phyloP scores from a whole-genome alignment of 2,329 filamentous ascomycete genomes.

The Sporothrix pseudoabietina region DNA sequence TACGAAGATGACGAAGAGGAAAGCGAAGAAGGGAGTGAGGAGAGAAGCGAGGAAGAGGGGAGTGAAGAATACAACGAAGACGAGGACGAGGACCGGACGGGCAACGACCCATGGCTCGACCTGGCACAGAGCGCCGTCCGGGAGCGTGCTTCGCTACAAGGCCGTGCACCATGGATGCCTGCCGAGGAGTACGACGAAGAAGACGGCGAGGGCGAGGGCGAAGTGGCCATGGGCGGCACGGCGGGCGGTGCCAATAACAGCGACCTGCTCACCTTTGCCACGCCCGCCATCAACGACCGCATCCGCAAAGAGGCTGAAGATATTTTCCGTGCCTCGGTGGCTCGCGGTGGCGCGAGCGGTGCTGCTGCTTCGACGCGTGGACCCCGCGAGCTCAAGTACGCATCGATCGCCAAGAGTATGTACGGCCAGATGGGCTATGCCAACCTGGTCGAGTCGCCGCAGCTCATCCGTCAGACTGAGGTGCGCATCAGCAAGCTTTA shows the following conservation, averaged over 20 bases:
- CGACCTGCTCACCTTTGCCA: slow-evolving; percentile 58
- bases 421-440: slow-evolving; percentile 62
- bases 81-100: slow-evolving; percentile 31
- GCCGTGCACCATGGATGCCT: slow-evolving; percentile 32
- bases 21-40: slow-evolving; percentile 47
- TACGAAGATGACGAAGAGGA: slow-evolving; percentile 26
- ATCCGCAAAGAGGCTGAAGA: slow-evolving; percentile 59
- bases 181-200: slow-evolving; percentile 8
- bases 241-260: slow-evolving; percentile 36
- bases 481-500: slow-evolving; percentile 67
- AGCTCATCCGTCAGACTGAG: slow-evolving; percentile 76
- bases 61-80: slow-evolving; percentile 47
- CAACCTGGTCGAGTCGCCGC: slow-evolving; percentile 66
- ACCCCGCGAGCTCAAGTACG: slow-evolving; percentile 63
- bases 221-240: slow-evolving; percentile 40
- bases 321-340: slow-evolving; percentile 56
- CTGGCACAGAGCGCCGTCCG: slow-evolving; percentile 27
- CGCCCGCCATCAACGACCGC: slow-evolving; percentile 54
- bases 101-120: slow-evolving; percentile 34
- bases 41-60: slow-evolving; percentile 43
- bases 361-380: slow-evolving; percentile 31
- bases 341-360: slow-evolving; percentile 44
- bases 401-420: slow-evolving; percentile 71
- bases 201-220: slow-evolving; percentile 37
- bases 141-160: slow-evolving; percentile 12